These are phyloP conservation scores for Coprinellus micaceus DNA, from an alignment of 768 basidiomycete genomes.

Conservation along the genomic window DNA sequence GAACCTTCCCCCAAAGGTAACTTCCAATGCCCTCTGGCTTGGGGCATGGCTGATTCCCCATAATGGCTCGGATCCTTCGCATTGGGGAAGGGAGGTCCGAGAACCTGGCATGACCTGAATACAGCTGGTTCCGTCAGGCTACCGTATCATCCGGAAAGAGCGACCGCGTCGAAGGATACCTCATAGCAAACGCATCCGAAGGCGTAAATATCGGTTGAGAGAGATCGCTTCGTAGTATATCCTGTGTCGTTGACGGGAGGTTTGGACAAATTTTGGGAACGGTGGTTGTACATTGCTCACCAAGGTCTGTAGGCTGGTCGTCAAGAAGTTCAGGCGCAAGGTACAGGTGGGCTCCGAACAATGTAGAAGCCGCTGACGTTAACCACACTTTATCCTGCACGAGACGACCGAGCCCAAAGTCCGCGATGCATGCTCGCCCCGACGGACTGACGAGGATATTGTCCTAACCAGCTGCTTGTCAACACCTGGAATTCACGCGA, in stretches of 20 bases:
- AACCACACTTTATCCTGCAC: slow-evolving; percentile 2
- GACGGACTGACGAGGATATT: slow-evolving; percentile 21
- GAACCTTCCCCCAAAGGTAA: not conserved
- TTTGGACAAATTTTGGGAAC: not conserved
- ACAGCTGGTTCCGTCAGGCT: not conserved
- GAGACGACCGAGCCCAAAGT: slow-evolving; percentile 20
- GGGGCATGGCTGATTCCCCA: not conserved
- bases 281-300: not conserved
- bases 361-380: not conserved
- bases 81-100: not conserved
- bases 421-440: slow-evolving; percentile 19
- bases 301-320: not conserved
- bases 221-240: not conserved
- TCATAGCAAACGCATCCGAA: slow-evolving; percentile 10
- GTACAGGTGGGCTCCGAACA: not conserved
- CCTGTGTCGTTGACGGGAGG: not conserved
- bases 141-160: too few relatives aligned
- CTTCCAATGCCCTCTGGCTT: not conserved
- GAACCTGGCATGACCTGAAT: not conserved
- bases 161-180: slow-evolving; percentile 1
- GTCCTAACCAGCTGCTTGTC: slow-evolving; percentile 9
- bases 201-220: slow-evolving; percentile 3
- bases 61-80: not conserved
- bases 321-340: slow-evolving; percentile 8
- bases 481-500: too few relatives aligned